Evolutionary conservation across 2,329 filamentous ascomycete species (phyloP), one percentile per base, ranked within the genome.

Genomic region (Phyllosticta citriasiana): DNA sequence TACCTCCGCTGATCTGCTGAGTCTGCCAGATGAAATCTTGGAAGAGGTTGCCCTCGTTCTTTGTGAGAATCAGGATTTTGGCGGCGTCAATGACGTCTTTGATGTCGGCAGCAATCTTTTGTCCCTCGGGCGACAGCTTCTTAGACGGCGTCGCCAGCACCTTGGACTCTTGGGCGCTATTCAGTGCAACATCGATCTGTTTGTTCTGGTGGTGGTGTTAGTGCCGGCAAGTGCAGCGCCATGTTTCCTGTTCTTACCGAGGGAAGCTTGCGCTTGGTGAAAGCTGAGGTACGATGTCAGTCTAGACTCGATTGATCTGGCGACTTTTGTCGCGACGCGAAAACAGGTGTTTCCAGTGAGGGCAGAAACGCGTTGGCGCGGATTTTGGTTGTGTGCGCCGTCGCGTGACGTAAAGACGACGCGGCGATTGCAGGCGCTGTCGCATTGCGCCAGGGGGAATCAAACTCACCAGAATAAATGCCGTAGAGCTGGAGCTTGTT

Each of bases 1-100:
- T 79, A 68, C 81, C 86, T 62, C 83, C 77, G 59, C 85, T 84
- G 64, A 94, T 86, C 55, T 88, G 82, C 71, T 91, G 85, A 0
- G 91, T 92, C 72, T 96, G 89, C 88, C 89, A 99, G 76, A 97
- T 90, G 76, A 99, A 97, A 70, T 99, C 92, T 72, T 99, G 94
- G 22, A 99, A 79, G 62, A 97, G 78, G 70, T 99, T 91, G 71
- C 92, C 94, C 63, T 96, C 84, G 72, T 99, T 99, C 83, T 97
- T 99, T 77, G 88, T 88, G 26, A 99, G 80, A 8, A 97, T 78
- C 12, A 99, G 82, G 62, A 86, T 77, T 79, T 97, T 95, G 62
- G 93, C 88, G 73, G 94, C 84, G 69, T 88, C 84, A 54, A 99
- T 86, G 57, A 96, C 90, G 59, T 89, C 81, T 63, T 84, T 85